Evolutionary conservation across 306 rosid genomes (phyloP).

Genomic region (Trichosanthes cucumerina): DNA sequence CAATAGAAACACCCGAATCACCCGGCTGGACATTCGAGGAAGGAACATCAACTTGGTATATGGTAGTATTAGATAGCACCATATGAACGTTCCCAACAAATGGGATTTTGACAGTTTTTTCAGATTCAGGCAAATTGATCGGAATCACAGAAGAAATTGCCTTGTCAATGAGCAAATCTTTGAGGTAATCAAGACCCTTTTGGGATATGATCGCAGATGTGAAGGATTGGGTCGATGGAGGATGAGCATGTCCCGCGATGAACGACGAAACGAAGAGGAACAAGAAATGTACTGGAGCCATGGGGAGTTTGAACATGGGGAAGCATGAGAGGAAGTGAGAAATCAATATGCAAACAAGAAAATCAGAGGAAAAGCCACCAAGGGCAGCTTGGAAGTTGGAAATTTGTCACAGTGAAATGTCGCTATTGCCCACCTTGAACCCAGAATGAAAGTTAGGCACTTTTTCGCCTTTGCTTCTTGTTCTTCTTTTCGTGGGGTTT

Average conservation of each 20-base stretch:
- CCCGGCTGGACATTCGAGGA: conserved; percentile 48
- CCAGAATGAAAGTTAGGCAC: not conserved
- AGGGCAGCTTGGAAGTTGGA: not conserved
- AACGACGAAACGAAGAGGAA: conserved; percentile 32
- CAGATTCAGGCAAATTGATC: conserved; percentile 48
- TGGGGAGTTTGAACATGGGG: conserved; percentile 16
- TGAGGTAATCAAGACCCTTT: conserved; percentile 67
- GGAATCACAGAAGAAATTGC: conserved; percentile 64
- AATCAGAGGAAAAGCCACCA: not conserved
- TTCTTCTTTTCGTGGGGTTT: not conserved
- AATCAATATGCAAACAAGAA: conserved; percentile 5
- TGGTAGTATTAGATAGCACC: conserved; percentile 51
- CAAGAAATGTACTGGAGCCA: conserved; percentile 37
- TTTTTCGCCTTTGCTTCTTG: not conserved
- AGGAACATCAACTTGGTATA: conserved; percentile 45
- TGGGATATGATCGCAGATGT: conserved; percentile 50
- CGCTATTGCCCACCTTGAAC: not conserved
- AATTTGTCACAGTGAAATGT: not conserved
- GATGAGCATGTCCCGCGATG: conserved; percentile 26
- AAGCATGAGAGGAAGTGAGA: conserved; percentile 14
- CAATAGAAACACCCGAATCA: conserved; percentile 42
- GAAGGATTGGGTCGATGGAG: conserved; percentile 37
- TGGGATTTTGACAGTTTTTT: conserved; percentile 45
- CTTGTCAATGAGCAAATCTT: conserved; percentile 43
- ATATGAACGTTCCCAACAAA: conserved; percentile 49